Percentiles rank a stretch among this genome's conserved stretches.
phyloP scores from a whole-genome alignment of 805 yeast species.

The Metschnikowia santaceciliae region DNA sequence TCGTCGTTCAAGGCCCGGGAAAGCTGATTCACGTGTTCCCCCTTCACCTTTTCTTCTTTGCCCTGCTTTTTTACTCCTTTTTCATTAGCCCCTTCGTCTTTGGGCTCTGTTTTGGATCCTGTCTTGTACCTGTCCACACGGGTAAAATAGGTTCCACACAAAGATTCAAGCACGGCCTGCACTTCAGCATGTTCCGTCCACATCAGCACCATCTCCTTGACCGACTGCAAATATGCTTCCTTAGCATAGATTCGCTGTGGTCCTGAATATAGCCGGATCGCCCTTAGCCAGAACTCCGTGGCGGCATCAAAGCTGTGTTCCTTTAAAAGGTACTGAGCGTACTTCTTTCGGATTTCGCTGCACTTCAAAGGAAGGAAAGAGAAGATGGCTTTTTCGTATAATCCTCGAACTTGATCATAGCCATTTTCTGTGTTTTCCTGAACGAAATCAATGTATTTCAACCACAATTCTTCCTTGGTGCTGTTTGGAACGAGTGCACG shows the following conservation, averaged over 20 bases:
- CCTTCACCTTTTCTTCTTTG: neutral
- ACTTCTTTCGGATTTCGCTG: constrained; percentile 23
- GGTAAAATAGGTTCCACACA: constrained; percentile 15
- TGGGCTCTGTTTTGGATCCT: neutral
- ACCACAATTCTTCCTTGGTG: constrained; percentile 60
- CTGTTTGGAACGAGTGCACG: constrained; percentile 72
- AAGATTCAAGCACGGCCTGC: constrained; percentile 14
- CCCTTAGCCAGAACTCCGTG: constrained; percentile 26
- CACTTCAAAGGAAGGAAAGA: constrained; percentile 33
- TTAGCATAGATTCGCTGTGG: constrained; percentile 13
- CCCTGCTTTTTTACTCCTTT: neutral
- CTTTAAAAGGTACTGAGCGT: constrained; percentile 22
- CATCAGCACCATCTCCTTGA: constrained; percentile 6
- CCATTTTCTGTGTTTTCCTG: constrained; percentile 20
- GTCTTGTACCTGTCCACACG: constrained; percentile 17
- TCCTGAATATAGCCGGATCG: constrained; percentile 25
- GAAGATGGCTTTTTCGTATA: constrained; percentile 52
- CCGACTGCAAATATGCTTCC: constrained; percentile 16
- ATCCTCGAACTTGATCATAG: constrained; percentile 23
- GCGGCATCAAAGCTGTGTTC: constrained; percentile 19
- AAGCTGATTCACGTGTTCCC: constrained; percentile 13
- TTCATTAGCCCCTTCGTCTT: neutral
- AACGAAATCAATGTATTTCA: constrained; percentile 56
- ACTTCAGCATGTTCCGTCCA: constrained; percentile 17
- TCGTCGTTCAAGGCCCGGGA: constrained; percentile 36